Percentiles rank a stretch among this genome's conserved stretches.
These are phyloP conservation scores for Rutstroemia sp. DNA, from an alignment of 2,329 filamentous ascomycete species.

Conservation along the genomic window DNA sequence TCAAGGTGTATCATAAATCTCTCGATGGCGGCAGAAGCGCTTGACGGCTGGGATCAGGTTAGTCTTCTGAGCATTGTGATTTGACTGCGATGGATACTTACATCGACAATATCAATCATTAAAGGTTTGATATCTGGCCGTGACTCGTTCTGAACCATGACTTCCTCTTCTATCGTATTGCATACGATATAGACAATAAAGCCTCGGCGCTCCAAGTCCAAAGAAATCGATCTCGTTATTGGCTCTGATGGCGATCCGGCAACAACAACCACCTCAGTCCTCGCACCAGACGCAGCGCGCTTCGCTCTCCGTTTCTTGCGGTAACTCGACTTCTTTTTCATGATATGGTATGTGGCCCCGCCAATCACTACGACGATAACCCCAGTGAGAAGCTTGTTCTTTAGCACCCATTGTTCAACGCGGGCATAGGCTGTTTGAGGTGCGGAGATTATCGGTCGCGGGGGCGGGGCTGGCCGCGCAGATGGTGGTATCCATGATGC, in stretches of 20 bases:
- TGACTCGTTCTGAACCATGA: constrained; percentile 66
- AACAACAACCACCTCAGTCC: constrained; percentile 80
- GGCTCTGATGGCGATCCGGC: constrained; percentile 83
- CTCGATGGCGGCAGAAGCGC: constrained; percentile 60
- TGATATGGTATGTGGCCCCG: constrained; percentile 45
- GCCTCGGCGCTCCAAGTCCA: constrained; percentile 83
- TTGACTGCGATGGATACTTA: constrained; percentile 34
- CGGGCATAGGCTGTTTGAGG: constrained; percentile 39
- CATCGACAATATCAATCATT: constrained; percentile 74
- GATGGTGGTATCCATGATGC: constrained; percentile 67
- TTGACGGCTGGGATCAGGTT: constrained; percentile 48
- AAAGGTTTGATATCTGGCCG: constrained; percentile 76
- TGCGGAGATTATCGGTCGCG: constrained; percentile 17
- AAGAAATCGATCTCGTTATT: constrained; percentile 71
- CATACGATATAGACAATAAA: constrained; percentile 93
- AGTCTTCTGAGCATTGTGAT: neutral
- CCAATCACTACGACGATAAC: constrained; percentile 64
- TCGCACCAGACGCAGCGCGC: constrained; percentile 72
- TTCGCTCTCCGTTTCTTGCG: constrained; percentile 65
- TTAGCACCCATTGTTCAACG: constrained; percentile 62
- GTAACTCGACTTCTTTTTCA: constrained; percentile 48
- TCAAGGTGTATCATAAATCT: constrained; percentile 66
- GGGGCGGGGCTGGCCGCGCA: constrained; percentile 52
- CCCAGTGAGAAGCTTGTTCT: constrained; percentile 67
- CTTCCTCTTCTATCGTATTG: constrained; percentile 77